Percentiles rank a stretch among this genome's conserved stretches.
Conservation (phyloP, 441 rosid genomes). For the Syzygium syzygioides region DNA sequence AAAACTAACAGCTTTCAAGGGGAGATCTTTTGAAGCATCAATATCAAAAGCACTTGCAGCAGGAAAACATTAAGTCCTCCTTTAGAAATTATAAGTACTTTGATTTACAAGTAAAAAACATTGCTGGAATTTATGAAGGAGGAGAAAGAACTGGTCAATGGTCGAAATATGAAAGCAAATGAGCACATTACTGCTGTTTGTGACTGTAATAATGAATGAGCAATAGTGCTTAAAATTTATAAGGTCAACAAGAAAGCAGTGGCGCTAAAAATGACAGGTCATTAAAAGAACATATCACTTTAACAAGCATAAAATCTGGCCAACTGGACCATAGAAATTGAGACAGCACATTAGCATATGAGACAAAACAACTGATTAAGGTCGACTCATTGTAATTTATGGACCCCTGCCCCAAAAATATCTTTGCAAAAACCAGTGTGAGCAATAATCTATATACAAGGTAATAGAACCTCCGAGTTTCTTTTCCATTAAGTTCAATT, state of each 20-base stretch:
- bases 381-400: not conserved
- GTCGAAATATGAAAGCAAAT: not conserved
- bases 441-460: not conserved
- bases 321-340: not conserved
- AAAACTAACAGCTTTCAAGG: not conserved
- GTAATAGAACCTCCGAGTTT: not conserved
- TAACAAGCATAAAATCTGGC: not conserved
- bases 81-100: not conserved
- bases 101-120: not conserved
- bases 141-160: not conserved
- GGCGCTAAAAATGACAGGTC: not conserved
- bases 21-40: not conserved
- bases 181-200: not conserved
- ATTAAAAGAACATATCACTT: not conserved
- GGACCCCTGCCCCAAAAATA: not conserved
- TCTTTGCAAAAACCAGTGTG: not conserved
- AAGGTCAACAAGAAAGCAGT: not conserved
- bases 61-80: not conserved
- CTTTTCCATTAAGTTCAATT: not conserved
- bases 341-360: not conserved
- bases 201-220: not conserved
- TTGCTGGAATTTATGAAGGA: not conserved
- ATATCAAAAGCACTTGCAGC: not conserved
- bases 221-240: not conserved
- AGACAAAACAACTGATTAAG: not conserved